phyloP scores from a whole-genome alignment of 2,329 filamentous ascomycete genomes.

The Westerdykella aurantiaca region DNA sequence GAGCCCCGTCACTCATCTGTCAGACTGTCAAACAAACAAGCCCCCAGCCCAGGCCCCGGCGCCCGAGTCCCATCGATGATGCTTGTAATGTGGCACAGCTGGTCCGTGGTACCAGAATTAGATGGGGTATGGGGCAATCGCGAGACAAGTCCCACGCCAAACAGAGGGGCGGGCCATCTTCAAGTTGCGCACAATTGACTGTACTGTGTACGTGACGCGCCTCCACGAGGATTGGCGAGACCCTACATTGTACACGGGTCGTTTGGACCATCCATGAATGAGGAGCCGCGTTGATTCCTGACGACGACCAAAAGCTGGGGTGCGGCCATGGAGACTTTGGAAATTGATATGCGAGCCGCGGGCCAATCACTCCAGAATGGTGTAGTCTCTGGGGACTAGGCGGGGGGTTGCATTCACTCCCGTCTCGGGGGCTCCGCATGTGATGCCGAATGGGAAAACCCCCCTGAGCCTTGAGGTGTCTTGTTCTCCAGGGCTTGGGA shows the following conservation, averaged over 20 bases:
- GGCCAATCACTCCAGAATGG: background rate
- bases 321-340: background rate
- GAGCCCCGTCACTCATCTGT: too few relatives aligned
- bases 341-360: background rate
- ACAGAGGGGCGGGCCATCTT: too few relatives aligned
- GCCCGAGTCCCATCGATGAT: background rate
- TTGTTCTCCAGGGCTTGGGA: slow-evolving; percentile 1
- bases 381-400: background rate
- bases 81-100: background rate
- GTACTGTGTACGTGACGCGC: too few relatives aligned
- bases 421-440: slow-evolving; percentile 12
- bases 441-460: slow-evolving; percentile 13
- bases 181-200: too few relatives aligned
- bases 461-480: slow-evolving; percentile 1
- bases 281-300: background rate
- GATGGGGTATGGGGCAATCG: too few relatives aligned
- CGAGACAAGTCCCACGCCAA: too few relatives aligned
- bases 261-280: background rate
- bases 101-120: background rate
- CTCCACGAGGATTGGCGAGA: too few relatives aligned
- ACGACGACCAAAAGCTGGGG: background rate
- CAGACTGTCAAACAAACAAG: background rate
- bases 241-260: background rate
- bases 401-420: slow-evolving; percentile 4
- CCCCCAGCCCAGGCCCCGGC: background rate